A percentile compares a stretch with the other conserved stretches of the same genome.
These are phyloP conservation scores for Sarocladiaceae sp. DNA, from an alignment of 2,329 filamentous ascomycete species.

Conservation along the genomic window DNA sequence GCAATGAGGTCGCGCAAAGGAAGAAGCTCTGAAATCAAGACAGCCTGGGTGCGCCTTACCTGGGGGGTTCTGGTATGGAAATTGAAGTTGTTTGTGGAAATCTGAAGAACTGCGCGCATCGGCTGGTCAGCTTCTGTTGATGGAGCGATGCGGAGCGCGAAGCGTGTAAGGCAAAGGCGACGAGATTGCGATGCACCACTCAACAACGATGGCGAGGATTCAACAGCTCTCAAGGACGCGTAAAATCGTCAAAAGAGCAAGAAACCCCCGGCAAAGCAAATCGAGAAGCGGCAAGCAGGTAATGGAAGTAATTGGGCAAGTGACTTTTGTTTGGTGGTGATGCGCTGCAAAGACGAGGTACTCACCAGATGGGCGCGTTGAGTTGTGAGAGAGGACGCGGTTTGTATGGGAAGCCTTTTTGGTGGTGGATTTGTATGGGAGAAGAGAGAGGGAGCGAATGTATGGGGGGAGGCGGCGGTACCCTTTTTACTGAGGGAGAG, in stretches of 20 bases:
- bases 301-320: constrained; percentile 20
- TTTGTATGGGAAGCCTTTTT: constrained; percentile 47
- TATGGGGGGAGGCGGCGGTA: constrained; percentile 48
- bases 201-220: constrained; percentile 2
- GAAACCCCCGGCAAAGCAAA: constrained; percentile 2
- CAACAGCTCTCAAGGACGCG: constrained; percentile 6
- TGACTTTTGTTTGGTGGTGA: constrained; percentile 14
- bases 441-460: constrained; percentile 48
- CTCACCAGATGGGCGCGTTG: constrained; percentile 43
- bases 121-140: constrained; percentile 20
- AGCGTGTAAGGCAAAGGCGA: constrained; percentile 12
- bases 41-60: constrained; percentile 12
- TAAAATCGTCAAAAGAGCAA: constrained; percentile 8
- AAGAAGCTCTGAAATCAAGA: neutral
- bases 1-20: neutral
- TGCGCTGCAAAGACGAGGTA: constrained; percentile 35
- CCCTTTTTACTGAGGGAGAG: constrained; percentile 61
- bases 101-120: constrained; percentile 22
- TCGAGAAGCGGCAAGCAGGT: constrained; percentile 2
- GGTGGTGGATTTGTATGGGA: constrained; percentile 56
- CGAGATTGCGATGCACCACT: constrained; percentile 6
- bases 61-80: constrained; percentile 12
- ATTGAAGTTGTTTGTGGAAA: constrained; percentile 13
- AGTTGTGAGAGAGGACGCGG: constrained; percentile 37
- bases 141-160: constrained; percentile 12